Conservation (phyloP, 371 early-diverging fungal genomes). For the Saksenaea vasiformis region DNA sequence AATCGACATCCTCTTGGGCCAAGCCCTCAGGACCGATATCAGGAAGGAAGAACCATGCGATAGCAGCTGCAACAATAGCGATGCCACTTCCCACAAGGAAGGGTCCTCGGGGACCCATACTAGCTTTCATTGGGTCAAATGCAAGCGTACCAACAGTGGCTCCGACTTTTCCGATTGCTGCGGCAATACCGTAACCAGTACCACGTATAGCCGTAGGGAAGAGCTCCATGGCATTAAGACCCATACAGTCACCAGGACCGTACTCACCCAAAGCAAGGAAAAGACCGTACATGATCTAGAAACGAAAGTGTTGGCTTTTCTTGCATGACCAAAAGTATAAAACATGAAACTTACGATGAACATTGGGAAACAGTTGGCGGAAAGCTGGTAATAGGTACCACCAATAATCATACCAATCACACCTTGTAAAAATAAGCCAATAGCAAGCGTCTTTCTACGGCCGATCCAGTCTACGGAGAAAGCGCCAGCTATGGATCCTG, state of each 20-base stretch:
- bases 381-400: constrained; percentile 45
- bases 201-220: constrained; percentile 66
- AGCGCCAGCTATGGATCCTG: constrained; percentile 59
- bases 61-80: constrained; percentile 29
- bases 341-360: constrained; percentile 55
- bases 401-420: constrained; percentile 64
- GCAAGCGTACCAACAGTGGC: constrained; percentile 51
- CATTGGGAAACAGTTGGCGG: constrained; percentile 53
- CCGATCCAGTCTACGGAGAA: constrained; percentile 57
- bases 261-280: constrained; percentile 62
- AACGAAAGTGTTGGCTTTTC: neutral
- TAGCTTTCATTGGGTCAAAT: constrained; percentile 40
- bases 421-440: constrained; percentile 58
- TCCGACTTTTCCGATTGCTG: constrained; percentile 58
- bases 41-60: constrained; percentile 37
- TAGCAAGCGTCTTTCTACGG: constrained; percentile 56
- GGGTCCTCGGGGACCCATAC: constrained; percentile 39
- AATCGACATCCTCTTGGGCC: constrained; percentile 55
- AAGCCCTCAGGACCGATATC: constrained; percentile 45
- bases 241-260: constrained; percentile 59
- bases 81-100: constrained; percentile 45
- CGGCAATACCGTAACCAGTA: constrained; percentile 65
- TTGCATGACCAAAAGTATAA: too few species aligned
- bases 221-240: constrained; percentile 56
- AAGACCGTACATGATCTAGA: constrained; percentile 57